Evolutionary conservation across 2,329 filamentous ascomycete species (phyloP).

Genomic region (Sporothrix pallida): DNA sequence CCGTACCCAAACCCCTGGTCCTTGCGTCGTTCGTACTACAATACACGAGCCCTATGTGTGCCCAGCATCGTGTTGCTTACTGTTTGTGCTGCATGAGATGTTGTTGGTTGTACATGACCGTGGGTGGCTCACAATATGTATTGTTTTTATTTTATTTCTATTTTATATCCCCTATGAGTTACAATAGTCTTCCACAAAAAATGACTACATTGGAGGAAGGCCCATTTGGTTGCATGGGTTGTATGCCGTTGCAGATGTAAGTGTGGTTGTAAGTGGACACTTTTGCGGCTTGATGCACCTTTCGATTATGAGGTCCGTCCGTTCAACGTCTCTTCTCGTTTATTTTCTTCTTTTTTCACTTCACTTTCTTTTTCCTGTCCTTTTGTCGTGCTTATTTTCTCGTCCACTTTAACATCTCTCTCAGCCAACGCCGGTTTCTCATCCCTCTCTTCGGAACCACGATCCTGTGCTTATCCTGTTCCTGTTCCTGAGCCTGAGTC

Average conservation of each 20-base stretch:
- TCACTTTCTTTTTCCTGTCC: not conserved
- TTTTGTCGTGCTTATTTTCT: not conserved
- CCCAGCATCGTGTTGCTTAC: constrained; percentile 19
- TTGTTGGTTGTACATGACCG: not conserved
- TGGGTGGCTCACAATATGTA: not conserved
- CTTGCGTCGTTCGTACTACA: constrained; percentile 13
- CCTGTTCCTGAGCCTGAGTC: not conserved
- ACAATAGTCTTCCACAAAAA: not conserved
- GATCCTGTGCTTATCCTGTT: not conserved
- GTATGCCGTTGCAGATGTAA: not conserved
- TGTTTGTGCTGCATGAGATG: constrained; percentile 18
- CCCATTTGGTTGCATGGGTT: not conserved
- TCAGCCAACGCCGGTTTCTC: not conserved
- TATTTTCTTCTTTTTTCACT: not conserved
- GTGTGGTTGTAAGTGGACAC: not conserved
- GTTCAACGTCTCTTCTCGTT: not conserved
- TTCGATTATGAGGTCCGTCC: not conserved
- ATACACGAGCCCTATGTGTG: not conserved
- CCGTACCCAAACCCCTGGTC: not conserved
- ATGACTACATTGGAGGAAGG: not conserved
- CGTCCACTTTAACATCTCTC: not conserved
- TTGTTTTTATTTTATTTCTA: not conserved
- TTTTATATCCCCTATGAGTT: not conserved
- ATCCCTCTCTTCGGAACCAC: constrained; percentile 16
- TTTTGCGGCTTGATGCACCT: not conserved